Evolutionary conservation across 306 rosid genomes (phyloP).

Genomic region (Castanea crenata): DNA sequence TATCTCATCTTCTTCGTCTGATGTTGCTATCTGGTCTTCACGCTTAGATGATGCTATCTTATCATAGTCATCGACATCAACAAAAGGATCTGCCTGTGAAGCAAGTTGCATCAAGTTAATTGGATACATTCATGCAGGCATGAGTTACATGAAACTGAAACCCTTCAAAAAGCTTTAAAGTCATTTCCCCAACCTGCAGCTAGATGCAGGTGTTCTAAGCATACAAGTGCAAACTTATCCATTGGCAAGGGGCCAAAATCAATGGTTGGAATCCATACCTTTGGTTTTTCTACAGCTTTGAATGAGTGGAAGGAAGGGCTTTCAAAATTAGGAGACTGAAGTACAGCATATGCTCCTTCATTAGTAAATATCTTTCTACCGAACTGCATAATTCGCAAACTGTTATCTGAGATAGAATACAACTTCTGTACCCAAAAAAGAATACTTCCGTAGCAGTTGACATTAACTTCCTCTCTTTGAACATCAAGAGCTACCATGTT

Average conservation of each 20-base stretch:
- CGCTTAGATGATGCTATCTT: conserved; percentile 34
- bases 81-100: conserved; percentile 57
- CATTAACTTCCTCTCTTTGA: conserved; percentile 12
- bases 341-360: conserved; percentile 79
- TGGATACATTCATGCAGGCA: conserved; percentile 1
- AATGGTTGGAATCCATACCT: conserved; percentile 40
- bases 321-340: conserved; percentile 66
- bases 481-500: neutral
- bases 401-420: conserved; percentile 12
- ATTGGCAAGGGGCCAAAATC: neutral
- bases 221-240: conserved; percentile 8
- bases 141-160: neutral
- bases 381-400: conserved; percentile 46
- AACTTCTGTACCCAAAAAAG: neutral
- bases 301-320: conserved; percentile 73
- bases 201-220: conserved; percentile 22
- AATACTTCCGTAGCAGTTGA: conserved; percentile 21
- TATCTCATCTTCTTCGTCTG: conserved; percentile 40
- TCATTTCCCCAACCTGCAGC: neutral
- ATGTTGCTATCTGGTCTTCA: conserved; percentile 30
- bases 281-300: conserved; percentile 62
- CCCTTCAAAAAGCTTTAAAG: neutral
- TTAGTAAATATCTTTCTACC: conserved; percentile 62
- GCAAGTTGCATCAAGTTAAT: conserved; percentile 22
- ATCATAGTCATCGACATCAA: conserved; percentile 44